Base-by-base conservation (phyloP, 2,329 filamentous ascomycete species). In the Boeremia exigua region DNA sequence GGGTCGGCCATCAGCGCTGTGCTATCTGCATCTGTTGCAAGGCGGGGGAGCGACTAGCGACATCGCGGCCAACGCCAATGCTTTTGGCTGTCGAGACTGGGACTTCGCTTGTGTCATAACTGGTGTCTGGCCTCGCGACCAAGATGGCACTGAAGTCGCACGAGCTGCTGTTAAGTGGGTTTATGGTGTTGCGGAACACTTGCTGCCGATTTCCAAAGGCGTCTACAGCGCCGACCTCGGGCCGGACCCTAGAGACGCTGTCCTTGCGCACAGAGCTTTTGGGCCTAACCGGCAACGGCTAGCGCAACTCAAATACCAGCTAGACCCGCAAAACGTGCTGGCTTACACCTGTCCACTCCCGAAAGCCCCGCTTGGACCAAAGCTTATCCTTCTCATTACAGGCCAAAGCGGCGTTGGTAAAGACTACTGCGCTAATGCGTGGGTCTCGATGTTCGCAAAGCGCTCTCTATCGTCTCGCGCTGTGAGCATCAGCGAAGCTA, bases 51-150 rank as follows among this genome's bases (percentile, higher is more conserved):
- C 42, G 0, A 68, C 85, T 37, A n/a, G 61, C 39, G 75, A 86
- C 25, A 60, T 82, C 14, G 63, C 72, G 1, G 58, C 72, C 5
- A 70, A 81, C 58, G 78, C 76, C 25, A 84, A 81, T 54, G 85
- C 86, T 48, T 88, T 88, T 49, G 85, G 86, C 39, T 86, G 82
- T 75, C 82, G 86, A 71, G 79, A 85, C 67, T 88, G 85, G 86
- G 78, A 84, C 29, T 88, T 82, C 74, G 86, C 85, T 40, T 88
- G 86, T 61, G 83, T 88, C 4, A 66, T 89, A 37, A 88, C 85
- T 5, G 85, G 83, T 25, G 81, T 87, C 54, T 88, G 86, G 86
- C 76, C 77, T 2, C 81, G 84, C 14, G 75, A 82, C 9, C 67
- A 83, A 69, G 83, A 86, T 59, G 78, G 68, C 38, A 81, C 77